Evolutionary conservation across 2,329 filamentous ascomycete genomes (phyloP).

Genomic region (Paecilomyces sp.): DNA sequence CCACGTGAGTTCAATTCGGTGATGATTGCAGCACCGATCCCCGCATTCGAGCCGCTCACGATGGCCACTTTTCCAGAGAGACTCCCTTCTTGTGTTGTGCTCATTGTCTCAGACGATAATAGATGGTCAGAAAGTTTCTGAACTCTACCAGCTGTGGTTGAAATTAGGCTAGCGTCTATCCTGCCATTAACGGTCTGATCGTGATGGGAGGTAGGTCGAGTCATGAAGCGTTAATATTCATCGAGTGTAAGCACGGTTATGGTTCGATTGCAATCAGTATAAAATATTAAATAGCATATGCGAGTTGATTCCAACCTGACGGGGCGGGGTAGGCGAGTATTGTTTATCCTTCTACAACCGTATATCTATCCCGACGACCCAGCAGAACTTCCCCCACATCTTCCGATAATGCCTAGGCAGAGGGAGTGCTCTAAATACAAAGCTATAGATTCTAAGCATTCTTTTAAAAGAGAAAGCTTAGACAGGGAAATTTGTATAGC

Average conservation of each 20-base stretch:
- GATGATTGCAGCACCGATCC: conserved; percentile 42
- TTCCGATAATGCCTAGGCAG: background rate
- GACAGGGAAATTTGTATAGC: too few species aligned
- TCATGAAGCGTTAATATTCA: background rate
- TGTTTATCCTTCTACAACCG: background rate
- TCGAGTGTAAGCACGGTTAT: background rate
- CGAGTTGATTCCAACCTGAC: background rate
- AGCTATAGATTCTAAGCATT: background rate
- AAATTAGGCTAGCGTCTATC: background rate
- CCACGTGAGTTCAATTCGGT: conserved; percentile 39
- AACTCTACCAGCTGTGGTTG: background rate
- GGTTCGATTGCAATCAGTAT: background rate
- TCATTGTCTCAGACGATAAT: background rate
- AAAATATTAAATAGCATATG: background rate
- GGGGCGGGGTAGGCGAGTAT: background rate
- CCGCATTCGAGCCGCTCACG: conserved; percentile 39
- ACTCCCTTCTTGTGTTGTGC: background rate
- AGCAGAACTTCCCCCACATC: background rate
- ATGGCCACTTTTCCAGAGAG: conserved; percentile 35
- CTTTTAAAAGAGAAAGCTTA: too few species aligned
- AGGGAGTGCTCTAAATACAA: background rate
- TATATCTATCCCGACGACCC: background rate
- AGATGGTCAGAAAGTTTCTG: background rate
- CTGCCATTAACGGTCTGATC: background rate
- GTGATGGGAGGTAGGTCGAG: background rate